Conservation (phyloP, 768 basidiomycete genomes). For the Lepiota venenata region DNA sequence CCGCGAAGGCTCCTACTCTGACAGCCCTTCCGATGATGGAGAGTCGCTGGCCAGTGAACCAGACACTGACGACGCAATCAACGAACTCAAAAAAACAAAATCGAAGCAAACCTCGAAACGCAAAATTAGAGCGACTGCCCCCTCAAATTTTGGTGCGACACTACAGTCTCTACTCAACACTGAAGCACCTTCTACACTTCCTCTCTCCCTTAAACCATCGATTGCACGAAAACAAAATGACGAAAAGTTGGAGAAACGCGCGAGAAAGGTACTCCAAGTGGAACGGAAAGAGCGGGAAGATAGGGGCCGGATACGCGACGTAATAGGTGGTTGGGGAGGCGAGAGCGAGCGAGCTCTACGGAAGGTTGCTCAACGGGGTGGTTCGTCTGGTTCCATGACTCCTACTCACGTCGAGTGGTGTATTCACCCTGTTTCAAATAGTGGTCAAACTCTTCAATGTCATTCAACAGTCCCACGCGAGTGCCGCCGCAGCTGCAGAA, state of each 20-base stretch:
- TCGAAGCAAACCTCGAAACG: constrained; percentile 81
- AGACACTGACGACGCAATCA: constrained; percentile 67
- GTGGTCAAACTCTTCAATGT: constrained; percentile 88
- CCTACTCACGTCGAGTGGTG: not conserved
- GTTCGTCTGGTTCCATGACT: constrained; percentile 34
- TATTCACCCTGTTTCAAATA: constrained; percentile 17
- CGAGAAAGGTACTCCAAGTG: constrained; percentile 65
- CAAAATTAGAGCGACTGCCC: constrained; percentile 76
- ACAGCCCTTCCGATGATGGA: constrained; percentile 17
- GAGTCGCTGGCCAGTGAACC: constrained; percentile 15
- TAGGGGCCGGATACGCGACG: constrained; percentile 59
- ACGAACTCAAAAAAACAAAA: constrained; percentile 50
- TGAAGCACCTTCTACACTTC: constrained; percentile 62
- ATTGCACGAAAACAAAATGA: constrained; percentile 65
- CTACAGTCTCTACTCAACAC: constrained; percentile 72
- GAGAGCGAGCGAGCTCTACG: constrained; percentile 73
- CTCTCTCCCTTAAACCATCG: constrained; percentile 79
- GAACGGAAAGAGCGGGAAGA: constrained; percentile 78
- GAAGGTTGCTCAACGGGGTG: constrained; percentile 86
- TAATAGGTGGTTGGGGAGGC: constrained; percentile 87
- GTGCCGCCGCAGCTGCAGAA: constrained; percentile 47
- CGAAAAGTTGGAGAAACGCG: constrained; percentile 69
- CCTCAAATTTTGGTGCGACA: constrained; percentile 70
- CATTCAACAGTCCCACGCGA: constrained; percentile 77
- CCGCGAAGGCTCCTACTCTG: constrained; percentile 18